These are phyloP conservation scores for Cyclaneusma minus DNA, from an alignment of 2,329 filamentous ascomycete species.

Conservation along the genomic window DNA sequence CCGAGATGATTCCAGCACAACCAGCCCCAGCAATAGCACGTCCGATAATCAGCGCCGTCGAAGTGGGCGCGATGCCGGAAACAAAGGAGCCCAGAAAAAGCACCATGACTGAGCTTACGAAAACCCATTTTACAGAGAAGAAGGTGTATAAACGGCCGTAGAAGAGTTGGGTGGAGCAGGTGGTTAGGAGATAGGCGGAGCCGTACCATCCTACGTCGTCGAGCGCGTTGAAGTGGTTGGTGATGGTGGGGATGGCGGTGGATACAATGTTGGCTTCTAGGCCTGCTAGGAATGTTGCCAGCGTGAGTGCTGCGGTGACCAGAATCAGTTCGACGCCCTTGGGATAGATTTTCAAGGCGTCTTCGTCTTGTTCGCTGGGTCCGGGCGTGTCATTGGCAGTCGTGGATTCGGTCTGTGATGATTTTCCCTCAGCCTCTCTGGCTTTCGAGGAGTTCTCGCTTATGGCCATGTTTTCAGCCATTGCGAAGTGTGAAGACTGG, in stretches of 20 bases:
- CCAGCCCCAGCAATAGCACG: conserved; percentile 19
- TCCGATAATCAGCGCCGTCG: conserved; percentile 26
- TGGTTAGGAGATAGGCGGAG: conserved; percentile 21
- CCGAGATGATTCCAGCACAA: conserved; percentile 17
- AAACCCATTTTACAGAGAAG: conserved; percentile 21
- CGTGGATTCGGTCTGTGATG: too few species aligned
- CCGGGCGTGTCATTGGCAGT: too few species aligned
- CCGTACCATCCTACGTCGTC: conserved; percentile 31
- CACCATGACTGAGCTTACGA: conserved; percentile 18
- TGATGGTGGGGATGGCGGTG: conserved; percentile 22
- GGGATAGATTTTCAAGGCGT: too few species aligned
- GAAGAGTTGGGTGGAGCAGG: conserved; percentile 19
- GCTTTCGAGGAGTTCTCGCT: too few species aligned
- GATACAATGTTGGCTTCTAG: conserved; percentile 20
- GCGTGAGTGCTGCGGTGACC: neutral
- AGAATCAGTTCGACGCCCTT: too few species aligned
- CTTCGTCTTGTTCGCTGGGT: too few species aligned
- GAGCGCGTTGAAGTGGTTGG: conserved; percentile 21
- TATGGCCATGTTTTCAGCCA: too few species aligned
- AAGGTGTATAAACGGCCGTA: conserved; percentile 21
- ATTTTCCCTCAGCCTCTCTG: too few species aligned
- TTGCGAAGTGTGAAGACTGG: too few species aligned
- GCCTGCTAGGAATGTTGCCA: conserved; percentile 8
- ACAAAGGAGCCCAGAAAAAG: conserved; percentile 24
- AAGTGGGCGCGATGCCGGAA: conserved; percentile 20